Evolutionary conservation across 352 stramenopile genomes (phyloP), one percentile per base, ranked within the genome.

Genomic region (Globisporangium okanoganense): DNA sequence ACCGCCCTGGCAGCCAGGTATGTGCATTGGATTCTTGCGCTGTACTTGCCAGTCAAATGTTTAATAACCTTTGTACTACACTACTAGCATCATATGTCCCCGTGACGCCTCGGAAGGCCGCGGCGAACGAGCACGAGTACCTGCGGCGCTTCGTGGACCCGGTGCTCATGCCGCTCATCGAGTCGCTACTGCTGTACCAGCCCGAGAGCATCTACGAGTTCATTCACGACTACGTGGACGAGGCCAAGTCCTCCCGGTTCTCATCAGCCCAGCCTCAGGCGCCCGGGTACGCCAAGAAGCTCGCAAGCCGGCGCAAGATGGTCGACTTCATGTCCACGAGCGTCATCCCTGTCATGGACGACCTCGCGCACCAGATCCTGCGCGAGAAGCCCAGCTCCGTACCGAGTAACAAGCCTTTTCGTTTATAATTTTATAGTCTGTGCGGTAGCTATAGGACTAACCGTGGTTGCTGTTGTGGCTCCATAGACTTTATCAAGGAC

Each of bases 281-380:
- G 12, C 72, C 76, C 16, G 70, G 76, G 48, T 87, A 89, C 38
- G 80, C 80, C 13, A 89, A 79, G 49, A 90, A 88, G 56, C 75
- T 91, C 16, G 76, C 80, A 3, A 87, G 79, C 35, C 85, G 81
- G 12, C 74, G 72, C 13, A 87, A 86, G 48, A 94, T 92, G 85
- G 81, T 85, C 29, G 79, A 91, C 38, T 94, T 90, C 61, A 92
- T 94, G 82, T 86, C 82, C 18, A 88, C 81, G 47, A 92, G 73
- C 36, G 82, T 92, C 31, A 88, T 94, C 41, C 85, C 85, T 24
- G 72, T 94, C 35, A 94, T 94, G 81, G 82, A 94, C 56, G 82
- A 92, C 56, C 70, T 94, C 5, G 82, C 85, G 24, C 83, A 83
- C 41, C 82, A 92, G 61, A 91, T 94, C 62, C 54, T 94, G 25